phyloP scores from a whole-genome alignment of 1,284 basidiomycete genomes.

The Tilletia caries region DNA sequence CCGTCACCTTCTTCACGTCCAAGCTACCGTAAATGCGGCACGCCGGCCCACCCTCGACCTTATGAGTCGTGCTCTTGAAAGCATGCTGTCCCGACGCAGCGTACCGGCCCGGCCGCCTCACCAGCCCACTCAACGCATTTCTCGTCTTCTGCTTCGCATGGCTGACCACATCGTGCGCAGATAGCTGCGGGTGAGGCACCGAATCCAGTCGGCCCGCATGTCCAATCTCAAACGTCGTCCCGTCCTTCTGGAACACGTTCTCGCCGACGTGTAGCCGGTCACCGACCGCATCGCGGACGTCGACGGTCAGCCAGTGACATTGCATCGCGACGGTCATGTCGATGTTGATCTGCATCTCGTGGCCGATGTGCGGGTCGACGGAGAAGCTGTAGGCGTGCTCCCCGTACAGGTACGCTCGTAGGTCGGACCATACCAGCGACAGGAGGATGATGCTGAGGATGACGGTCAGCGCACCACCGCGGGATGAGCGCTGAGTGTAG shows the following conservation, averaged over 20 bases:
- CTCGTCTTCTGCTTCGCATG: background rate
- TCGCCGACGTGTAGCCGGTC: conserved; percentile 82
- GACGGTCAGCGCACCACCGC: conserved; percentile 82
- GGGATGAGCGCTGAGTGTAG: conserved; percentile 79
- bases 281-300: conserved; percentile 85
- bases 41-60: conserved; percentile 58
- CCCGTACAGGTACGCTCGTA: conserved; percentile 85
- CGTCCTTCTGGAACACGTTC: conserved; percentile 71
- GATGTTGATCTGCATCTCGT: conserved; percentile 49
- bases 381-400: conserved; percentile 61
- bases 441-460: conserved; percentile 71
- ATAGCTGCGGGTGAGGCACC: conserved; percentile 55
- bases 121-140: conserved; percentile 16
- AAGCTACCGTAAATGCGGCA: conserved; percentile 83
- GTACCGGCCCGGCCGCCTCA: conserved; percentile 1
- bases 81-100: conserved; percentile 21
- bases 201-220: conserved; percentile 73
- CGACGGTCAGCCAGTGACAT: conserved; percentile 66
- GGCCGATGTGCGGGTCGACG: conserved; percentile 36
- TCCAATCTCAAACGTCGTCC: conserved; percentile 71
- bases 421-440: conserved; percentile 76
- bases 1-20: conserved; percentile 83
- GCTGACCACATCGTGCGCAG: background rate
- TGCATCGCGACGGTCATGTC: conserved; percentile 50
- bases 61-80: conserved; percentile 48